These are phyloP conservation scores for Curvularia hawaiiensis DNA, from an alignment of 2,329 filamentous ascomycete species.

Conservation along the genomic window DNA sequence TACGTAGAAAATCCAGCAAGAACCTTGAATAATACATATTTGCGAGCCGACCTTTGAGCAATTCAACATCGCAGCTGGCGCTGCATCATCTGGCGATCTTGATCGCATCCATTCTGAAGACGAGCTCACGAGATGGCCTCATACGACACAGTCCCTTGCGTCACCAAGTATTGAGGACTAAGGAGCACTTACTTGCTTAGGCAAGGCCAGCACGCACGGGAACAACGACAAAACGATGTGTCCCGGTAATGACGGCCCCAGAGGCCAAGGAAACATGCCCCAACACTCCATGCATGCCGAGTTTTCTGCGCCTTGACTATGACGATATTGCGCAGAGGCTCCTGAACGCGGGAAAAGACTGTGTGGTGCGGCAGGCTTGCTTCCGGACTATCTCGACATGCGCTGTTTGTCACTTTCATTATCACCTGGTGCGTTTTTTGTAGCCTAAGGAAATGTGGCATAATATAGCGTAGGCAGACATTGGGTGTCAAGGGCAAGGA, in stretches of 20 bases:
- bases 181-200: not conserved
- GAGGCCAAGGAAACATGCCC: not conserved
- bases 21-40: not conserved
- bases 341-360: not conserved
- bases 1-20: not conserved
- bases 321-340: constrained; percentile 1
- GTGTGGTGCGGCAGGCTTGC: not conserved
- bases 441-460: not conserved
- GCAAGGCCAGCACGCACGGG: not conserved
- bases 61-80: not conserved
- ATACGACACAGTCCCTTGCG: not conserved
- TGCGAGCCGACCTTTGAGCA: not conserved
- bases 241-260: not conserved
- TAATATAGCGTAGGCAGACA: not conserved
- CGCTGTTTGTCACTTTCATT: not conserved
- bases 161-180: not conserved
- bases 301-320: not conserved
- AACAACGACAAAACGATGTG: not conserved
- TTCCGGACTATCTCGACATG: not conserved
- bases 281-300: not conserved
- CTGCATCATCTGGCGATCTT: not conserved
- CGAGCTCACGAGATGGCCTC: not conserved
- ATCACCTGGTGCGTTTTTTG: not conserved
- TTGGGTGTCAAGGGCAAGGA: not conserved
- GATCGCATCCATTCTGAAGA: not conserved